Percentiles rank a stretch among this genome's conserved stretches.
phyloP scores from a whole-genome alignment of 2,329 filamentous ascomycete genomes.

The Ascochyta pisi region DNA sequence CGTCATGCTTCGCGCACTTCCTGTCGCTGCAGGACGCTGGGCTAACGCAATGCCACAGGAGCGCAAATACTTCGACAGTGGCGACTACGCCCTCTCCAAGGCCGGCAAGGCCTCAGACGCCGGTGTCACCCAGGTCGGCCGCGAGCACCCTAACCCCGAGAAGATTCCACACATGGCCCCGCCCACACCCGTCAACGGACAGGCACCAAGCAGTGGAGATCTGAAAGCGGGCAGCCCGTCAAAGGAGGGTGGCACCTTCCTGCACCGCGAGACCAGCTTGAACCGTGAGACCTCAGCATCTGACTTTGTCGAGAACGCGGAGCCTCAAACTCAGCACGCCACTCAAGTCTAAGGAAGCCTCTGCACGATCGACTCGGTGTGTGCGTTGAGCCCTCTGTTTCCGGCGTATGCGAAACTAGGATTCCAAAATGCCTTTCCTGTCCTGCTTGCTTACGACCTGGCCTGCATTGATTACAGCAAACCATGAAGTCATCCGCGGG shows the following conservation, averaged over 20 bases:
- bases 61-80: slow-evolving; percentile 95
- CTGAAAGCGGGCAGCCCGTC: slow-evolving; percentile 74
- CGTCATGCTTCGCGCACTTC: slow-evolving; percentile 4
- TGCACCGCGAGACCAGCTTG: slow-evolving; percentile 81
- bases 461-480: slow-evolving; percentile 9
- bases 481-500: slow-evolving; percentile 4
- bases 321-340: slow-evolving; percentile 15
- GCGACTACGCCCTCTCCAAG: slow-evolving; percentile 95
- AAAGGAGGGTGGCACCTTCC: slow-evolving; percentile 82
- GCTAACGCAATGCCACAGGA: slow-evolving; percentile 60
- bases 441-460: slow-evolving; percentile 6
- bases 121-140: slow-evolving; percentile 91
- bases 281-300: slow-evolving; percentile 76
- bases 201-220: slow-evolving; percentile 32
- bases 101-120: slow-evolving; percentile 95
- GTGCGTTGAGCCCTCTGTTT: neutral
- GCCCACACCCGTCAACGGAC: slow-evolving; percentile 57
- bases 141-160: slow-evolving; percentile 91
- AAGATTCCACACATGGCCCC: slow-evolving; percentile 90
- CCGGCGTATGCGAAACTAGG: neutral
- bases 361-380: neutral
- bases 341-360: slow-evolving; percentile 8
- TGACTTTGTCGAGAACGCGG: slow-evolving; percentile 59
- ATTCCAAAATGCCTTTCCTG: neutral
- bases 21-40: neutral